Evolutionary conservation across 257 asterid species (phyloP).

Genomic region (Jaltomata sinuosa): DNA sequence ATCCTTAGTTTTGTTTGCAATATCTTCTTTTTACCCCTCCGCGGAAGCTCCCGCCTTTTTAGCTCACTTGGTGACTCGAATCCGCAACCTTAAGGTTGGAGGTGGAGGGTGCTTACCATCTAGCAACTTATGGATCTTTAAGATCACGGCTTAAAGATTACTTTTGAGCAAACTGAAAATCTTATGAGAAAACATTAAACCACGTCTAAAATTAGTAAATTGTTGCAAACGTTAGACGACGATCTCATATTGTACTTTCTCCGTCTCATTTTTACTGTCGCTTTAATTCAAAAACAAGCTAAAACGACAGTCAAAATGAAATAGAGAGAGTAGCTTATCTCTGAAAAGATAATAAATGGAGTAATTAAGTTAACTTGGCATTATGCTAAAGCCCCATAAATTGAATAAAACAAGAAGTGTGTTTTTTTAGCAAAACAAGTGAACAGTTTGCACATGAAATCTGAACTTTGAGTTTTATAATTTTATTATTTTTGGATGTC

Average conservation of each 20-base stretch:
- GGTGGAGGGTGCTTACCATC: not conserved
- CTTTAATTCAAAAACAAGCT: too few species aligned
- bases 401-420: not conserved
- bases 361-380: not conserved
- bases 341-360: not conserved
- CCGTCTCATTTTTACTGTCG: too few species aligned
- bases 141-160: too few species aligned
- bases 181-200: not conserved
- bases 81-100: not conserved
- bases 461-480: not conserved
- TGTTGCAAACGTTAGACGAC: too few species aligned
- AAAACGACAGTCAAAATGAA: too few species aligned
- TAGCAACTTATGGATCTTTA: not conserved
- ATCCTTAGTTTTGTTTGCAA: not conserved
- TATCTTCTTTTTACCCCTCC: not conserved
- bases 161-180: too few species aligned
- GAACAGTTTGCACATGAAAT: not conserved
- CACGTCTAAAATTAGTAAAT: too few species aligned
- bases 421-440: not conserved
- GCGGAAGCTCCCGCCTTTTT: not conserved
- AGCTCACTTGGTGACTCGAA: not conserved
- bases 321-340: too few species aligned
- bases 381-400: not conserved
- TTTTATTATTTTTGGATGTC: not conserved
- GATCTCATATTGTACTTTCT: too few species aligned